Percentiles rank a stretch among this genome's conserved stretches.
Conservation (phyloP, 2,329 filamentous ascomycete genomes). For the Fusarium phyllophilum region DNA sequence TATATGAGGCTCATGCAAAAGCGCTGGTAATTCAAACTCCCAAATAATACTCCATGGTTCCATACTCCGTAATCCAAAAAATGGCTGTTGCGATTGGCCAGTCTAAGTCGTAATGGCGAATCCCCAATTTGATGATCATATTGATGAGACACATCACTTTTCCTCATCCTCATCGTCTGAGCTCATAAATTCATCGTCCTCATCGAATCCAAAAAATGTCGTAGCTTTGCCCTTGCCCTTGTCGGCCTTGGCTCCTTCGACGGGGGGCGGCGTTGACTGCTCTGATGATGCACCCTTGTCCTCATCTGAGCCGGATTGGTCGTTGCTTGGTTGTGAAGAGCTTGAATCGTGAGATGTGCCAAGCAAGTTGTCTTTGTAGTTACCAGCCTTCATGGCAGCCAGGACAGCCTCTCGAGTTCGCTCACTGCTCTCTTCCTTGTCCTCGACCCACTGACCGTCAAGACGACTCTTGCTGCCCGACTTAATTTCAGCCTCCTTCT, state of each 20-base stretch:
- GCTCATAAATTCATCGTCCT: constrained; percentile 80
- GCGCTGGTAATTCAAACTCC: constrained; percentile 29
- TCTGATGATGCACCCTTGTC: constrained; percentile 55
- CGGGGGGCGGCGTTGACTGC: constrained; percentile 61
- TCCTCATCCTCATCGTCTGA: constrained; percentile 66
- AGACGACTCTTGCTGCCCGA: constrained; percentile 76
- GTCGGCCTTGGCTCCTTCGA: constrained; percentile 53
- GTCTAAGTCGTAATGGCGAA: background rate
- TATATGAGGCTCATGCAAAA: constrained; percentile 21
- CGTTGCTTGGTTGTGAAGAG: constrained; percentile 49
- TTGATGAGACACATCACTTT: constrained; percentile 9
- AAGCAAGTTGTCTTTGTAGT: constrained; percentile 69
- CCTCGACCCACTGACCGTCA: constrained; percentile 94
- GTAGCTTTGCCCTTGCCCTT: constrained; percentile 54
- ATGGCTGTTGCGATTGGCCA: constrained; percentile 34
- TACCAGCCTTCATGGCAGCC: constrained; percentile 73
- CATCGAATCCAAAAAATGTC: constrained; percentile 80
- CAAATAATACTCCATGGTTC: constrained; percentile 25
- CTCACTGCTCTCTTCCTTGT: constrained; percentile 89
- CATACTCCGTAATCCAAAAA: constrained; percentile 42
- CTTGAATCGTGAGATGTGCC: constrained; percentile 62
- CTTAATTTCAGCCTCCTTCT: constrained; percentile 83
- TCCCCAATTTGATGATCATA: background rate
- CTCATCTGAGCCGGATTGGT: constrained; percentile 47
- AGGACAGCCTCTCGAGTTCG: constrained; percentile 81